phyloP scores from a whole-genome alignment of 306 rosid species.

The Sesbania bispinosa region DNA sequence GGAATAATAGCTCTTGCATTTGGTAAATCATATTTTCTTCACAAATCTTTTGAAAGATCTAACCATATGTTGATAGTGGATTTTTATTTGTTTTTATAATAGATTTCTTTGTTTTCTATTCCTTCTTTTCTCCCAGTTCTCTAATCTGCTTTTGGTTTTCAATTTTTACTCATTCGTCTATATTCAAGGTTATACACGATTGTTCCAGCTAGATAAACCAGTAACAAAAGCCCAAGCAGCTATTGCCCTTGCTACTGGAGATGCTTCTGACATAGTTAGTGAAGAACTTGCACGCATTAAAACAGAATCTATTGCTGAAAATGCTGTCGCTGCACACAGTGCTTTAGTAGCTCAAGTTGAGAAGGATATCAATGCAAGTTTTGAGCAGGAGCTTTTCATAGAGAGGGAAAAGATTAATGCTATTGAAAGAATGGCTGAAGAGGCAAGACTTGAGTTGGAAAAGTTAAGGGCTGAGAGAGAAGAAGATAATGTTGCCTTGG shows the following conservation, averaged over 20 bases:
- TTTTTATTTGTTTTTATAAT: background rate
- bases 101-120: background rate
- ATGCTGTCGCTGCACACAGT: constrained; percentile 87
- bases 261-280: constrained; percentile 78
- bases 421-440: constrained; percentile 89
- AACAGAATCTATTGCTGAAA: constrained; percentile 94
- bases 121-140: background rate
- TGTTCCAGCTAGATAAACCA: constrained; percentile 92
- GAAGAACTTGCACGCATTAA: constrained; percentile 99
- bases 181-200: constrained; percentile 76
- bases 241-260: constrained; percentile 94
- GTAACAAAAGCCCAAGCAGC: constrained; percentile 99
- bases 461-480: constrained; percentile 71
- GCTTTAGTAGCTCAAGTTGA: constrained; percentile 96
- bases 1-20: constrained; percentile 94
- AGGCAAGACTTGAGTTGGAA: constrained; percentile 77
- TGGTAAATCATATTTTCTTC: constrained; percentile 50
- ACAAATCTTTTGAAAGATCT: background rate
- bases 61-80: background rate
- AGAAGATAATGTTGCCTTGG: constrained; percentile 53
- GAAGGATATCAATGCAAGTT: constrained; percentile 79
- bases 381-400: constrained; percentile 66
- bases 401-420: constrained; percentile 85
- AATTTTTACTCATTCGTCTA: background rate
- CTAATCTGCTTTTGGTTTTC: constrained; percentile 7